These are phyloP conservation scores for Corymbia calophylla DNA, from an alignment of 441 rosid species.

Conservation along the genomic window DNA sequence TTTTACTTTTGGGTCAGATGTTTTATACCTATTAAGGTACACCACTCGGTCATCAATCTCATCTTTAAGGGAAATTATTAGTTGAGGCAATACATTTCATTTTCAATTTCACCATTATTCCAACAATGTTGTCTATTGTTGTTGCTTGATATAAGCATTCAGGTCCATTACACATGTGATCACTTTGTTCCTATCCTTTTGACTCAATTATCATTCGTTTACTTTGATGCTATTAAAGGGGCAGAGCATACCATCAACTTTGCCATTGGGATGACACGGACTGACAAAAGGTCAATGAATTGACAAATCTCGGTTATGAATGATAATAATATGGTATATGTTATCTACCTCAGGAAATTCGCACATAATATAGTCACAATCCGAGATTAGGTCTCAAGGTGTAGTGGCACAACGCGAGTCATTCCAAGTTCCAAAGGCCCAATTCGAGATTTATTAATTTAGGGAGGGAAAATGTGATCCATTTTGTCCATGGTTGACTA, in stretches of 20 bases:
- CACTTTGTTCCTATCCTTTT: too few relatives aligned
- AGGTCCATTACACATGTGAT: too few relatives aligned
- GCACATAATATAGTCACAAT: rapidly evolving
- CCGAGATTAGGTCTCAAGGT: too few relatives aligned
- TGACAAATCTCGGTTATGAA: too few relatives aligned
- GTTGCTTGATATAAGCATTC: too few relatives aligned
- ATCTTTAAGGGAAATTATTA: background rate
- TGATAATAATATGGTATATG: too few relatives aligned
- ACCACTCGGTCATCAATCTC: background rate
- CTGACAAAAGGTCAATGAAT: too few relatives aligned
- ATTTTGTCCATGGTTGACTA: background rate
- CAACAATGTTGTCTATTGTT: too few relatives aligned
- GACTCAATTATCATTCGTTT: too few relatives aligned
- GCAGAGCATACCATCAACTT: background rate
- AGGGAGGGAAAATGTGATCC: background rate
- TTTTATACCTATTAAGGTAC: rapidly evolving
- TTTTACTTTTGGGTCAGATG: background rate
- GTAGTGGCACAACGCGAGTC: background rate
- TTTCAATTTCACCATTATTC: too few relatives aligned
- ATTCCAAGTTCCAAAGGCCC: background rate
- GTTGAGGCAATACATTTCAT: too few relatives aligned
- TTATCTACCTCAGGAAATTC: too few relatives aligned
- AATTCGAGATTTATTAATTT: background rate
- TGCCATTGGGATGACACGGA: background rate
- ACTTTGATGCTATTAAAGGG: background rate